These are phyloP conservation scores for Pythium scleroteichum DNA, from an alignment of 352 stramenopile species.

Conservation along the genomic window DNA sequence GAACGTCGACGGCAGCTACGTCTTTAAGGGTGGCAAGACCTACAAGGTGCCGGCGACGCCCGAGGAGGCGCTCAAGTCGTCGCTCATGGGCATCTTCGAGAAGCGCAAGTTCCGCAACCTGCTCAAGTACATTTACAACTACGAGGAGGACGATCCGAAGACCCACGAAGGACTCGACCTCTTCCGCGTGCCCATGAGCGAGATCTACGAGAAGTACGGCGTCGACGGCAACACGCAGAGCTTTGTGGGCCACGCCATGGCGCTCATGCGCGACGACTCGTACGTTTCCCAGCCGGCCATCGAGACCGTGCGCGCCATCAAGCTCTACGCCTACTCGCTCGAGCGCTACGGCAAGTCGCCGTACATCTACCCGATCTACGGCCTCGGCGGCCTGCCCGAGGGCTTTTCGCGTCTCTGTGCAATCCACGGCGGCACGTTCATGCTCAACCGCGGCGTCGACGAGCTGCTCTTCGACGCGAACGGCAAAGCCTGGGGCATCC, in stretches of 20 bases:
- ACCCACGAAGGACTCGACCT: slow-evolving; percentile 93
- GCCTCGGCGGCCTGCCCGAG: slow-evolving; percentile 97
- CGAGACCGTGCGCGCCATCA: slow-evolving; percentile 94
- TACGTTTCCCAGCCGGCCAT: slow-evolving; percentile 89
- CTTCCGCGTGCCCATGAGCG: slow-evolving; percentile 95
- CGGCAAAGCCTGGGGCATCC: slow-evolving; percentile 93
- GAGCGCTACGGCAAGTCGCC: slow-evolving; percentile 96
- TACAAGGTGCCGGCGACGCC: slow-evolving; percentile 97
- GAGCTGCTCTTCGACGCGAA: slow-evolving; percentile 93
- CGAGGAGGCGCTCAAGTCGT: slow-evolving; percentile 95
- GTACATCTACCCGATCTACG: slow-evolving; percentile 99
- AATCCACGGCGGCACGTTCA: slow-evolving; percentile 99
- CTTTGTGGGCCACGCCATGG: slow-evolving; percentile 99
- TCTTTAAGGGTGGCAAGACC: slow-evolving; percentile 96
- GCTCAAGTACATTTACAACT: slow-evolving; percentile 97
- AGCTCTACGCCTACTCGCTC: slow-evolving; percentile 98
- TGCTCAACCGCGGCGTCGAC: slow-evolving; percentile 97
- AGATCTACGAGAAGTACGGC: slow-evolving; percentile 98
- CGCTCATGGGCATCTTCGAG: slow-evolving; percentile 99
- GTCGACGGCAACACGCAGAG: slow-evolving; percentile 97
- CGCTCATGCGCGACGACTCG: slow-evolving; percentile 93
- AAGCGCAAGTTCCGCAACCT: slow-evolving; percentile 99
- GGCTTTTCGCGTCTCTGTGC: slow-evolving; percentile 99
- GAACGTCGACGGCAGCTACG: slow-evolving; percentile 98
- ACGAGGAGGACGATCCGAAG: slow-evolving; percentile 92